These are phyloP conservation scores for Eimeria sp. DNA, from an alignment of 169 alveolate species.

Conservation along the genomic window DNA sequence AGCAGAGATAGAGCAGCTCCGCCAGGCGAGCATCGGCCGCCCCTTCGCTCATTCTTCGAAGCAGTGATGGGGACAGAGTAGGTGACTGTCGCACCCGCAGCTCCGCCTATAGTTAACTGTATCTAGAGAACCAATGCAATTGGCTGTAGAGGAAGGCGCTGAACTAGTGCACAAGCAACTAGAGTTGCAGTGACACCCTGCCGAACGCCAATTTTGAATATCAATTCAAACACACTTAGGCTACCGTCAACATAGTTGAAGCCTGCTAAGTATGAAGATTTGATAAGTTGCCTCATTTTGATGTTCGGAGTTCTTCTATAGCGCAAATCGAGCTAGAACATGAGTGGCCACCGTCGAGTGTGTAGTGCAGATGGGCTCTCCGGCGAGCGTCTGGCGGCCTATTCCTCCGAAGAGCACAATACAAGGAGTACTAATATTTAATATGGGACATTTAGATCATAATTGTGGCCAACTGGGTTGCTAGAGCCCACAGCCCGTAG, in stretches of 20 bases:
- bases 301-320: neutral
- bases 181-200: neutral
- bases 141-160: neutral
- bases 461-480: neutral
- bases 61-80: too few species aligned
- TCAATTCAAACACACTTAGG: neutral
- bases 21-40: too few species aligned
- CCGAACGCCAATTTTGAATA: neutral
- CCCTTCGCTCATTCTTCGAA: too few species aligned
- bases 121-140: neutral
- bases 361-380: neutral
- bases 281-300: neutral
- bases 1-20: too few species aligned
- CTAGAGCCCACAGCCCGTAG: neutral
- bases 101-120: too few species aligned
- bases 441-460: neutral
- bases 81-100: too few species aligned
- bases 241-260: neutral
- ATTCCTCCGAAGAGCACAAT: neutral
- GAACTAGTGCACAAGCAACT: neutral
- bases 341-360: too few species aligned
- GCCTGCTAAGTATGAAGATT: neutral
- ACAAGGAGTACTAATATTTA: neutral
- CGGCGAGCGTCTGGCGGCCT: neutral
- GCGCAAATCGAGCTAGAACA: neutral